Conservation (phyloP, 1,284 basidiomycete species). For the Naganishia liquefaciens region DNA sequence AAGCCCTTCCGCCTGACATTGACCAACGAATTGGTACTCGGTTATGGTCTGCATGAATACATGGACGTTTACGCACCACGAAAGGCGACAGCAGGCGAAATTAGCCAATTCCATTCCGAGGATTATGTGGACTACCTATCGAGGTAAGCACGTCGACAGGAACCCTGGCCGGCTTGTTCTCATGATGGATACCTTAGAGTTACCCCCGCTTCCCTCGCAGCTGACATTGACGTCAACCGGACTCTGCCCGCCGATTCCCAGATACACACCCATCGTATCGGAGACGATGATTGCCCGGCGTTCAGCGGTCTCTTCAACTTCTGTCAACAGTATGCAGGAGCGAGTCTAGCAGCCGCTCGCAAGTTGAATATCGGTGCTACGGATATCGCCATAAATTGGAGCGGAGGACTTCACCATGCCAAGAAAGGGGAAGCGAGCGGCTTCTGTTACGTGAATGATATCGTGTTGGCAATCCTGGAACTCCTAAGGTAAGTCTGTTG, state of each 20-base stretch:
- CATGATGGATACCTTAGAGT: conserved; percentile 2
- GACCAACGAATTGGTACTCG: conserved; percentile 92
- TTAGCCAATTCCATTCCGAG: conserved; percentile 83
- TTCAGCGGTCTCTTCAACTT: conserved; percentile 92
- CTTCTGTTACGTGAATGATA: conserved; percentile 96
- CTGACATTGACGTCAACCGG: conserved; percentile 27
- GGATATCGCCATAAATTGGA: conserved; percentile 98
- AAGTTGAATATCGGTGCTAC: conserved; percentile 82
- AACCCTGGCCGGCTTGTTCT: not conserved
- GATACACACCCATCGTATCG: conserved; percentile 58
- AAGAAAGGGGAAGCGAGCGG: conserved; percentile 95
- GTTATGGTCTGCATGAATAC: conserved; percentile 93
- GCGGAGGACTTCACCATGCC: conserved; percentile 91
- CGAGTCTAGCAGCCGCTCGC: conserved; percentile 82
- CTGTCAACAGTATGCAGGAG: conserved; percentile 87
- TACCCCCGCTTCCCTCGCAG: conserved; percentile 23
- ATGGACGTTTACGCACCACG: conserved; percentile 93
- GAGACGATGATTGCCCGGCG: conserved; percentile 87
- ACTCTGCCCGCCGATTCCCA: conserved; percentile 5
- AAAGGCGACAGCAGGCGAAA: conserved; percentile 82
- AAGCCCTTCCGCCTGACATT: conserved; percentile 92
- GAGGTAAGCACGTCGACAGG: conserved; percentile 59
- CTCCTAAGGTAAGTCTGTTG: conserved; percentile 67
- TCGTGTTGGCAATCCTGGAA: conserved; percentile 90
- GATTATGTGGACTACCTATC: conserved; percentile 96